phyloP scores from a whole-genome alignment of 495 filamentous ascomycete species.

The Astrothelium subdiscretum region DNA sequence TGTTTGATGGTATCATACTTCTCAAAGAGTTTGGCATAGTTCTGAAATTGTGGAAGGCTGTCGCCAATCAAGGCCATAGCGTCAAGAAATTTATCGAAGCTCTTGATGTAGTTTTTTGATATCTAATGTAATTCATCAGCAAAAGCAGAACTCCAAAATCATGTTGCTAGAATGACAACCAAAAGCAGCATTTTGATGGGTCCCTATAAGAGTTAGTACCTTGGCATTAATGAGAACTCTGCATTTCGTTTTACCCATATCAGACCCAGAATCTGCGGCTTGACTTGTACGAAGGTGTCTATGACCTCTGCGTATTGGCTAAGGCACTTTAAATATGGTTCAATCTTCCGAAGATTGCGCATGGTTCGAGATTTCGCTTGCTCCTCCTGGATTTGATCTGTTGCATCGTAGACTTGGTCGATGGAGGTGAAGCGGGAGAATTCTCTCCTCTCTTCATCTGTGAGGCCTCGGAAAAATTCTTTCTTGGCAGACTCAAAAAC shows the following conservation, averaged over 20 bases:
- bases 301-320: conserved; percentile 18
- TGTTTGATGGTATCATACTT: conserved; percentile 14
- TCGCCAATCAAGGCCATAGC: not conserved
- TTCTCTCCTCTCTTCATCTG: not conserved
- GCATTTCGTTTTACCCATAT: conserved; percentile 19
- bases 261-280: conserved; percentile 23
- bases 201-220: conserved; percentile 5
- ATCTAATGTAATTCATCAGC: not conserved
- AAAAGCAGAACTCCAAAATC: not conserved
- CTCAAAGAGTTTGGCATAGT: conserved; percentile 5
- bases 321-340: conserved; percentile 23
- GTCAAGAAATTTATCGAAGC: not conserved
- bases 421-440: conserved; percentile 6
- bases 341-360: conserved; percentile 21
- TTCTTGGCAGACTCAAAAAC: not conserved
- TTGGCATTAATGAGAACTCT: not conserved
- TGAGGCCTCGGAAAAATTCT: not conserved
- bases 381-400: conserved; percentile 23
- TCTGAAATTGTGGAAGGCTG: not conserved
- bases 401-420: conserved; percentile 22
- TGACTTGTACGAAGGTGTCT: conserved; percentile 25
- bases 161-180: not conserved
- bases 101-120: not conserved
- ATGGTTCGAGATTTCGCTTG: conserved; percentile 14
- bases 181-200: conserved; percentile 23